Conservation (phyloP, 306 rosid genomes). For the Datisca glomerata region DNA sequence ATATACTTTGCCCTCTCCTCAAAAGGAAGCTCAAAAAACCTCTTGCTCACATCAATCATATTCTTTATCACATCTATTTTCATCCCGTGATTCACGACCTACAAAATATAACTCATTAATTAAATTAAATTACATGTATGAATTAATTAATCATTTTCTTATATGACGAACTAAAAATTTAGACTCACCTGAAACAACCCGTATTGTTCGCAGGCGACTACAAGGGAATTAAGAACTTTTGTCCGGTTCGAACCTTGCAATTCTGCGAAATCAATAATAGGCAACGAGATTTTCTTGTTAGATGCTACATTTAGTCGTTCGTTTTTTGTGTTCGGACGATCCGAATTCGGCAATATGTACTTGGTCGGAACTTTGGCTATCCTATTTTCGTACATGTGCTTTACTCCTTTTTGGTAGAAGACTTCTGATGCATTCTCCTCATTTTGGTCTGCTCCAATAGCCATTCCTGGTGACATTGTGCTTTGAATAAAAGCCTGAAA, state of each 20-base stretch:
- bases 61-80: constrained; percentile 30
- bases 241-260: constrained; percentile 43
- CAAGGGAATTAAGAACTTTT: constrained; percentile 41
- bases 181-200: constrained; percentile 74
- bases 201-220: constrained; percentile 43
- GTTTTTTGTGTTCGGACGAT: constrained; percentile 23
- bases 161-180: not conserved
- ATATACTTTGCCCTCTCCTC: constrained; percentile 75
- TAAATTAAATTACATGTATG: too few relatives aligned
- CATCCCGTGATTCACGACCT: constrained; percentile 79
- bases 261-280: constrained; percentile 58
- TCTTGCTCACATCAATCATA: constrained; percentile 47
- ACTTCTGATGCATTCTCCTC: constrained; percentile 8
- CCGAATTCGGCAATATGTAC: constrained; percentile 51
- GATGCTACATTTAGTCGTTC: constrained; percentile 2
- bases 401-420: constrained; percentile 55
- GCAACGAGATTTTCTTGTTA: constrained; percentile 32
- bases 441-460: not conserved
- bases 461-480: constrained; percentile 21
- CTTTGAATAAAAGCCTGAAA: not conserved
- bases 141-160: not conserved
- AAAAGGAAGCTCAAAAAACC: constrained; percentile 60
- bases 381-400: constrained; percentile 51
- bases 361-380: constrained; percentile 40
- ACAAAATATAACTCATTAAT: not conserved